These are phyloP conservation scores for Trichomonas tenax DNA, from an alignment of 208 protist species.

Conservation along the genomic window DNA sequence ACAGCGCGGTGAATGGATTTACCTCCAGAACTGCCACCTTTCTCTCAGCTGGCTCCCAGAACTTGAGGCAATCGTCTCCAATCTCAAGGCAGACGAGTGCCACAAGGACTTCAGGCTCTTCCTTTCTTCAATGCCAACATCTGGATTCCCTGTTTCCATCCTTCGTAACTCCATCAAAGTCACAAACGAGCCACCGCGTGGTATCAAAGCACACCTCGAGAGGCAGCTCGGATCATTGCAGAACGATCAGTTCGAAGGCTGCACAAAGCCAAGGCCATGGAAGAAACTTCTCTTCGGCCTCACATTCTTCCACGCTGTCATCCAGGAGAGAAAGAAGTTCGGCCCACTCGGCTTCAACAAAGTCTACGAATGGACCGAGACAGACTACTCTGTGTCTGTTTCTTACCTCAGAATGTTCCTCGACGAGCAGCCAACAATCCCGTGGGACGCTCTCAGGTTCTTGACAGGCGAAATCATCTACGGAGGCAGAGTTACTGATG, in stretches of 20 bases:
- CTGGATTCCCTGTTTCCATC: slow-evolving; percentile 87
- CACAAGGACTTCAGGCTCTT: slow-evolving; percentile 79
- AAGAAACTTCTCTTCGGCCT: slow-evolving; percentile 81
- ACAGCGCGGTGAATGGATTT: slow-evolving; percentile 60
- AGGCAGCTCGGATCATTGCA: slow-evolving; percentile 69
- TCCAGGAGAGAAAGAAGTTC: slow-evolving; percentile 61
- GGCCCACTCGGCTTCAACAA: slow-evolving; percentile 85
- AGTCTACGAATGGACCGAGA: slow-evolving; percentile 89
- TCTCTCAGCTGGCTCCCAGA: slow-evolving; percentile 63
- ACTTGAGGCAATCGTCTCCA: slow-evolving; percentile 63
- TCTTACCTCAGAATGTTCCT: slow-evolving; percentile 79
- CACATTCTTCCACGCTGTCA: slow-evolving; percentile 85
- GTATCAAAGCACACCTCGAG: slow-evolving; percentile 67
- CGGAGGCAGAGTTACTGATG: slow-evolving; percentile 90
- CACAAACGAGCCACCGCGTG: slow-evolving; percentile 84
- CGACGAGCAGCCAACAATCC: slow-evolving; percentile 72
- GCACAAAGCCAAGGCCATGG: slow-evolving; percentile 40
- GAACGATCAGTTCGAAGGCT: slow-evolving; percentile 24
- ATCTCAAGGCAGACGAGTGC: slow-evolving; percentile 40
- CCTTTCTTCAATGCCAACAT: slow-evolving; percentile 81
- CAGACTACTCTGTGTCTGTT: slow-evolving; percentile 76
- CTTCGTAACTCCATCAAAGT: slow-evolving; percentile 86
- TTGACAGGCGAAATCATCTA: slow-evolving; percentile 94
- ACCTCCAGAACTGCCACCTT: slow-evolving; percentile 89
- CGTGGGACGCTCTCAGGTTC: slow-evolving; percentile 86